Evolutionary conservation across 257 asterid species (phyloP), one percentile per base, ranked within the genome.

Genomic region (Lavandula angustifolia): DNA sequence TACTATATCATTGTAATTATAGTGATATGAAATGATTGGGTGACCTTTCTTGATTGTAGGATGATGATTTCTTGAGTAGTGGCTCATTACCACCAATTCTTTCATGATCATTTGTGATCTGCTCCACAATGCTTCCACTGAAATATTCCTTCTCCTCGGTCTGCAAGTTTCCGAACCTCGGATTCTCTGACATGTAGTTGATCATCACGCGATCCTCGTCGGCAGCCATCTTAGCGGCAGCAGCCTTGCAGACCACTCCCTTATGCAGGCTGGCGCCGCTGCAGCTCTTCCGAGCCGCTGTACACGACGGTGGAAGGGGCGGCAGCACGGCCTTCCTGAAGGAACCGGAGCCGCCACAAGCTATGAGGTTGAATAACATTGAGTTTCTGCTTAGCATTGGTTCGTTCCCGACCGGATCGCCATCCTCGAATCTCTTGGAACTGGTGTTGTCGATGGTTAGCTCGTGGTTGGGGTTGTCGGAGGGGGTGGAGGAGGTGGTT

Each of bases 91-190:
- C 47, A 0, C 22, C 69, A 29, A 59, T 29, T 62, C 80, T 75
- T 16, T 56, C 32, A 3, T 55, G 62, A 55, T 85, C 91, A 3
- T 54, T 76, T 8, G 68, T 52, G 9, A 86, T 82, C 47, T 87
- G 44, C 37, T 86, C 98, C 17, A 87, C 89, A 64, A 92, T 92
- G 75, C 96, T 92, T 58, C 98, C 98, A 65, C 98, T 92, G 54
- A 88, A 92, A 50, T 86, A 92, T 61, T 88, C 95, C 72, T 85
- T 92, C 62, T 88, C 98, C 78, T 86, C 95, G 0, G 76, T 35
- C 64, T 79, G 92, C 76, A 76, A 35, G 54, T 76, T 85, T 61
- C 96, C 96, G 50, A 88, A 88, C 74, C 98, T 64, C 33, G 98
- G 98, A 76, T 92, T 92, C 77, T 92, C 98, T 40, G 95, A 83